These are phyloP conservation scores for Phoma sp. DNA, from an alignment of 2,329 filamentous ascomycete species.

Conservation along the genomic window DNA sequence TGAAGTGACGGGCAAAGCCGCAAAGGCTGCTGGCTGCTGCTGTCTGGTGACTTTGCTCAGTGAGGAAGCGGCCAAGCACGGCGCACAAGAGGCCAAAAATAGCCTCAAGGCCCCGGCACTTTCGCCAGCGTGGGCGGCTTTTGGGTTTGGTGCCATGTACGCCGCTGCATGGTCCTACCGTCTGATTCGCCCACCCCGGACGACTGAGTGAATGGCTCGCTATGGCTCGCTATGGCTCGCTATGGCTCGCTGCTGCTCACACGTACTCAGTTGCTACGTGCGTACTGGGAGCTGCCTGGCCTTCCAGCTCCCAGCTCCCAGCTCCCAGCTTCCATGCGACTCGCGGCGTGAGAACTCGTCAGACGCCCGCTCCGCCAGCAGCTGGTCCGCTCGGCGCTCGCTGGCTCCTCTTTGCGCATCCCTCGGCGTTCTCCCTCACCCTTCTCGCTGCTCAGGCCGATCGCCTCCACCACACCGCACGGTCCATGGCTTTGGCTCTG, in stretches of 20 bases:
- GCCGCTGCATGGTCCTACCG: conserved; percentile 22
- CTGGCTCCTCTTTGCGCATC: not conserved
- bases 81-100: conserved; percentile 34
- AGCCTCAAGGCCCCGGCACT: conserved; percentile 29
- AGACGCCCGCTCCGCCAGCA: conserved; percentile 4
- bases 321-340: not conserved
- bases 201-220: conserved; percentile 25
- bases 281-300: no score
- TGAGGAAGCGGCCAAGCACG: conserved; percentile 16
- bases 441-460: conserved; percentile 28
- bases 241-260: no score
- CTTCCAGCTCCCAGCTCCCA: no score
- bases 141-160: conserved; percentile 32
- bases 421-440: not conserved
- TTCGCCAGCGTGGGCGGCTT: conserved; percentile 32
- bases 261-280: no score
- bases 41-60: conserved; percentile 26
- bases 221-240: conserved; percentile 20
- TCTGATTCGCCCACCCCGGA: conserved; percentile 16
- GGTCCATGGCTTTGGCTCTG: conserved; percentile 24
- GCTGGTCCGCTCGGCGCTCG: not conserved
- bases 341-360: not conserved
- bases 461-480: conserved; percentile 33
- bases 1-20: not conserved
- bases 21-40: not conserved